phyloP scores from a whole-genome alignment of 192 early-diverging fungal species.

The Linnemannia elongata region DNA sequence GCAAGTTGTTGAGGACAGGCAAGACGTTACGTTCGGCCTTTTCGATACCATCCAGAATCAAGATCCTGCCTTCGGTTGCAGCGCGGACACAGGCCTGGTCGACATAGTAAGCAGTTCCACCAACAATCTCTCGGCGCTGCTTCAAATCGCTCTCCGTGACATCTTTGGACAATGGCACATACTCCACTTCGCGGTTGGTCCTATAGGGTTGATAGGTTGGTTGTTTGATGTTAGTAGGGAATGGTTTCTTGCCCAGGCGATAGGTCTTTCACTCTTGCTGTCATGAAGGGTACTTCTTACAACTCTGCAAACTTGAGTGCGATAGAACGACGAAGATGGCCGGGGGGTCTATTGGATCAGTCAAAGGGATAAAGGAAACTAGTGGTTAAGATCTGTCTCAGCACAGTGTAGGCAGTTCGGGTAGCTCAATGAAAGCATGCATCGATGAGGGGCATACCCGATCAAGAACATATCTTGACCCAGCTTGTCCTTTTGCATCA shows the following conservation, averaged over 20 bases:
- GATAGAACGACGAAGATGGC: constrained; percentile 73
- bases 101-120: constrained; percentile 72
- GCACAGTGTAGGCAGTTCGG: not conserved
- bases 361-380: not conserved
- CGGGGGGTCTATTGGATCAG: constrained; percentile 68
- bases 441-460: constrained; percentile 54
- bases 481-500: constrained; percentile 87
- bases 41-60: constrained; percentile 78
- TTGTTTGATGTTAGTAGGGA: not conserved
- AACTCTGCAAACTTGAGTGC: constrained; percentile 81
- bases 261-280: not conserved
- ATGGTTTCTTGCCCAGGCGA: not conserved
- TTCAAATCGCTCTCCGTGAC: constrained; percentile 85
- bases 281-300: constrained; percentile 43
- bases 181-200: constrained; percentile 75
- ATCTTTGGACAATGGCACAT: constrained; percentile 79
- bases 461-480: constrained; percentile 89
- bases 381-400: not conserved
- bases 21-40: constrained; percentile 89
- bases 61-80: constrained; percentile 72
- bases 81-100: constrained; percentile 72
- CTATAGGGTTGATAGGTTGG: constrained; percentile 11
- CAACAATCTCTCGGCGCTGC: constrained; percentile 81
- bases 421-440: not conserved
- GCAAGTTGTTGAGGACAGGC: constrained; percentile 86